phyloP scores from a whole-genome alignment of 352 stramenopile species.

The Phytophthora meadii region DNA sequence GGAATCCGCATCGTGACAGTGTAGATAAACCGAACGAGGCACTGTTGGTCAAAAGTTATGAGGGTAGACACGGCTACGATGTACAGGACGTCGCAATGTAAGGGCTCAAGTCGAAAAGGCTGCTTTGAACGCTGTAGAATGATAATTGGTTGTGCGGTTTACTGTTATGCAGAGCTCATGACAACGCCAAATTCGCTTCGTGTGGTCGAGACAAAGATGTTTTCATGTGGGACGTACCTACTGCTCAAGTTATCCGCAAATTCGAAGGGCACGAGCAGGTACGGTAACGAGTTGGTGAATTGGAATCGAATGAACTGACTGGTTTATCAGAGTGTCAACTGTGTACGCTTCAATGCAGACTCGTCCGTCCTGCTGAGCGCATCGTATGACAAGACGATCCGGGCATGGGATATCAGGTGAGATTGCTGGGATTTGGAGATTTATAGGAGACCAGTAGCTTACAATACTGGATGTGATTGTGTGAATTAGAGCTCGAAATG shows the following conservation, averaged over 20 bases:
- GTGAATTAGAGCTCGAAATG: constrained; percentile 63
- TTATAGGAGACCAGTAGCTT: constrained; percentile 2
- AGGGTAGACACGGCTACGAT: constrained; percentile 88
- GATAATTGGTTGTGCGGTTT: constrained; percentile 1
- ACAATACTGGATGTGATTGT: constrained; percentile 1
- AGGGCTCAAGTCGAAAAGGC: constrained; percentile 11
- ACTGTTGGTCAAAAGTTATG: constrained; percentile 87
- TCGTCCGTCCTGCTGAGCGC: constrained; percentile 82
- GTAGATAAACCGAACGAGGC: constrained; percentile 64
- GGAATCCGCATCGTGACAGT: constrained; percentile 86
- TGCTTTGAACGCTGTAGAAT: background rate
- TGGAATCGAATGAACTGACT: background rate
- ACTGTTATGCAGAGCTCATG: constrained; percentile 56
- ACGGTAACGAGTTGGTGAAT: background rate
- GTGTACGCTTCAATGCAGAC: constrained; percentile 83
- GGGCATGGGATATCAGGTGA: constrained; percentile 79
- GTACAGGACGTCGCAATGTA: constrained; percentile 91
- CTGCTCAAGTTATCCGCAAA: constrained; percentile 87
- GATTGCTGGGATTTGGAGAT: background rate
- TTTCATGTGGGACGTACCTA: constrained; percentile 91
- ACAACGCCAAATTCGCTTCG: constrained; percentile 90
- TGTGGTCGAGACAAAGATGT: constrained; percentile 87
- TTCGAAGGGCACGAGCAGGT: constrained; percentile 88
- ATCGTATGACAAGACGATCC: constrained; percentile 90
- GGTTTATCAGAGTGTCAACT: constrained; percentile 78